phyloP scores from a whole-genome alignment of 805 yeast species.

The Cyberlindnera suaveolens region DNA sequence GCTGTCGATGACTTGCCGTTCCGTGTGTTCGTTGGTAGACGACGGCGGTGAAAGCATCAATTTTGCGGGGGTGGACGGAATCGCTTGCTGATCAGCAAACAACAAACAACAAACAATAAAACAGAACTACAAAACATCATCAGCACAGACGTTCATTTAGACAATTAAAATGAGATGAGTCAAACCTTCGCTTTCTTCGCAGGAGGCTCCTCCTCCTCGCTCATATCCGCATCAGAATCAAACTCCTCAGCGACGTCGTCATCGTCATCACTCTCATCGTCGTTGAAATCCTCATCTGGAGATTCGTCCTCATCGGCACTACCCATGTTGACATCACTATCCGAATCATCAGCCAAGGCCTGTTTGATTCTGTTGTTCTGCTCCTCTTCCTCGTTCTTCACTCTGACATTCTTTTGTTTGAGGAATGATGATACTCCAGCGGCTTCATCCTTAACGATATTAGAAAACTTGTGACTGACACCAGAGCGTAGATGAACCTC shows the following conservation, averaged over 20 bases:
- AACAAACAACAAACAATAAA: no score
- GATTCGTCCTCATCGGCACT: slow-evolving; percentile 81
- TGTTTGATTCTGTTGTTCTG: slow-evolving; percentile 77
- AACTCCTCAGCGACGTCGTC: slow-evolving; percentile 28
- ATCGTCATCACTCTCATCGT: slow-evolving; percentile 52
- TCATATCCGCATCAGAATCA: slow-evolving; percentile 18
- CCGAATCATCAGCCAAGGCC: slow-evolving; percentile 54
- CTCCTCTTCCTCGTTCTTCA: slow-evolving; percentile 84
- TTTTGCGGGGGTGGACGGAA: no score
- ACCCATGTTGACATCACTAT: slow-evolving; percentile 47
- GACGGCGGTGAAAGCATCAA: no score
- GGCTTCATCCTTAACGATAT: slow-evolving; percentile 87
- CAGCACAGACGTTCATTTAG: no score
- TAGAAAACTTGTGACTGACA: slow-evolving; percentile 76
- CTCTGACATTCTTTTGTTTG: slow-evolving; percentile 67
- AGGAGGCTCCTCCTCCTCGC: slow-evolving; percentile 29
- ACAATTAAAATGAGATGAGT: no score
- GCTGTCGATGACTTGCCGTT: no score
- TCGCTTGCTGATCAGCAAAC: no score
- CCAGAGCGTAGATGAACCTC: slow-evolving; percentile 67
- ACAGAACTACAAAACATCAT: no score
- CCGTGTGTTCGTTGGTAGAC: no score
- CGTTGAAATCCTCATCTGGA: slow-evolving; percentile 76
- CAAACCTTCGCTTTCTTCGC: slow-evolving; percentile 29
- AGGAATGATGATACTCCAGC: slow-evolving; percentile 68